Percentiles rank a stretch among this genome's conserved stretches.
Conservation (phyloP, 2,329 filamentous ascomycete species). For the Aspergillus persii region DNA sequence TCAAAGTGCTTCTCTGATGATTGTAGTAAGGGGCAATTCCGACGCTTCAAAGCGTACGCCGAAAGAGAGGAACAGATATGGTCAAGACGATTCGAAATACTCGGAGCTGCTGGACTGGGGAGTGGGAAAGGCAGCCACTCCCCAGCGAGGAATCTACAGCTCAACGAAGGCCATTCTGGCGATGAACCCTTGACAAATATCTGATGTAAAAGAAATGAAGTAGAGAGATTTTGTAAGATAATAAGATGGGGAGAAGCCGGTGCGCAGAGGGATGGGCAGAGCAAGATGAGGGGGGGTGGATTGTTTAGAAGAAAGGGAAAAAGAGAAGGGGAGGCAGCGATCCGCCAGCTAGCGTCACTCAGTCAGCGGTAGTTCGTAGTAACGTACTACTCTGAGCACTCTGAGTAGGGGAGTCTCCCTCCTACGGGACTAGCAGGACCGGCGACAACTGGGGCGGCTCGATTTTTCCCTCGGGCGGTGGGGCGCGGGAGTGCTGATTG, state of each 20-base stretch:
- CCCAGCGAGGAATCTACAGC: conserved; percentile 88
- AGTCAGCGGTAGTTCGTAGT: not conserved
- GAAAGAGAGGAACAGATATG: conserved; percentile 55
- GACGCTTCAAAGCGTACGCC: conserved; percentile 50
- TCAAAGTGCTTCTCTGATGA: conserved; percentile 38
- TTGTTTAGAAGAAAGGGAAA: conserved; percentile 19
- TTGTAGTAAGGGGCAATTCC: conserved; percentile 57
- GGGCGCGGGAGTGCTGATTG: conserved; percentile 26
- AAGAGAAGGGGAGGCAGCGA: conserved; percentile 15
- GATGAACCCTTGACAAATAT: conserved; percentile 70
- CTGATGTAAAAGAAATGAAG: conserved; percentile 33
- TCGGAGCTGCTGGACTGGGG: conserved; percentile 87
- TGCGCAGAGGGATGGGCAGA: conserved; percentile 12
- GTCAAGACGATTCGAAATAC: conserved; percentile 54
- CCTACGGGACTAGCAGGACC: too few relatives aligned
- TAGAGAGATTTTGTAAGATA: not conserved
- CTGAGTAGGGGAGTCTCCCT: too few relatives aligned
- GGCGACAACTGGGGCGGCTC: conserved; percentile 16
- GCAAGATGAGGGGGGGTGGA: conserved; percentile 21
- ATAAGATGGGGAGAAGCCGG: conserved; percentile 21
- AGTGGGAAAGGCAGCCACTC: conserved; percentile 59
- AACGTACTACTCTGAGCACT: too few relatives aligned
- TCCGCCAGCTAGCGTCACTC: conserved; percentile 6
- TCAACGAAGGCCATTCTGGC: conserved; percentile 74
- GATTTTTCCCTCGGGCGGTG: conserved; percentile 25